Evolutionary conservation across 108 stramenopile species (phyloP), one percentile per base, ranked within the genome.

Genomic region (Discostella stelligeroides): DNA sequence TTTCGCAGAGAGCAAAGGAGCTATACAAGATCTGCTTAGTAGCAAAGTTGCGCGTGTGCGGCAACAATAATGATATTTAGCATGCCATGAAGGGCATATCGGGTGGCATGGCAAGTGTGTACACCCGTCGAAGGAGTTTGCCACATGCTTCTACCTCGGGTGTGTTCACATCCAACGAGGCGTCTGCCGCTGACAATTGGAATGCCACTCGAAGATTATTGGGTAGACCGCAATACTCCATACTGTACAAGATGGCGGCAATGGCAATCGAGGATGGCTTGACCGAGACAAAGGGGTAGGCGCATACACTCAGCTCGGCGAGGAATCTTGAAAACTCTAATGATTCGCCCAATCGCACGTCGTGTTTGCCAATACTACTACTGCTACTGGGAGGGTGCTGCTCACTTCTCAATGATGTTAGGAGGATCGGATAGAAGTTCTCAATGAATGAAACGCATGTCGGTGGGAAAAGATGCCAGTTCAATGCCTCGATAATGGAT

Each of bases 191-290:
- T n/a, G 21, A 2, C 34, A 21, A 15, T 41, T 54, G 50, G 48
- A 62, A 54, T 12, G 51, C 18, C 3, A 62, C 60, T 21, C 28
- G 10, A 1, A 21, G 40, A 11, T 60, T 42, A 14, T 49, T 20
- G 15, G 59, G 47, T 27, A 75, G 51, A 1, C 29, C 47, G 17
- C 27, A 75, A 49, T 75, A 66, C 14, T 66, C 65, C 29, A 75
- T 60, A 18, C 65, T 51, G 29, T 53, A 48, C 11, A 67, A 18
- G 23, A 60, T 75, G n/a, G 73, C 66, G 2, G 73, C 73, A 39
- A 75, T 67, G 25, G 73, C 73, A 61, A 75, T 54, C 1, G 60
- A 66, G 8, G 73, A 75, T 7, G 73, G 73, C 50, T 60, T 60
- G 7, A 45, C 23, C 25, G 59, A 59, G n/a, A 61, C 60, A 17